Evolutionary conservation across 169 alveolate species (phyloP).

Genomic region (Amoebophrya sp.): DNA sequence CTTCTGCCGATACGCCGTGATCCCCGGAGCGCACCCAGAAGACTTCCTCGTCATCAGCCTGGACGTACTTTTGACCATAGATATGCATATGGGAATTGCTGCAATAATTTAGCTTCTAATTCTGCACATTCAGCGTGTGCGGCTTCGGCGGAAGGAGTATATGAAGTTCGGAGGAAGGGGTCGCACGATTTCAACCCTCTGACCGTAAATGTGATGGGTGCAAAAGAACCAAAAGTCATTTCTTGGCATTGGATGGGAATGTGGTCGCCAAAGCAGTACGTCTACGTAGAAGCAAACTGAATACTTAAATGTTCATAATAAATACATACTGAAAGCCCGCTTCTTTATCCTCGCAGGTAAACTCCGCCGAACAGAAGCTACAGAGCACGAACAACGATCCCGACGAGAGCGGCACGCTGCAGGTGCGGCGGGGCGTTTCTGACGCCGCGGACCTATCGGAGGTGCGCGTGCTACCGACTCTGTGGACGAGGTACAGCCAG

Average conservation of each 20-base stretch:
- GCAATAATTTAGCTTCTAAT: too few relatives aligned
- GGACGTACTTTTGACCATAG: neutral
- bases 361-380: neutral
- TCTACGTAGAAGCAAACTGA: neutral
- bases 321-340: neutral
- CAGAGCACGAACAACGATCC: neutral
- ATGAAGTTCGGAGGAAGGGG: neutral
- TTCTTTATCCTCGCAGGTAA: neutral
- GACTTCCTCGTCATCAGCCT: neutral
- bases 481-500: neutral
- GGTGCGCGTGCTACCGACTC: neutral
- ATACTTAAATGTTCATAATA: neutral
- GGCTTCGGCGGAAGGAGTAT: neutral
- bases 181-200: neutral
- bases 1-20: neutral
- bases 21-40: neutral
- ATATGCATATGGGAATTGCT: too few relatives aligned
- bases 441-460: neutral
- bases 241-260: too few relatives aligned
- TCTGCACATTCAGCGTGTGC: neutral
- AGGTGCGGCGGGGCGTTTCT: neutral
- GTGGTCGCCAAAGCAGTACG: too few relatives aligned
- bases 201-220: too few relatives aligned
- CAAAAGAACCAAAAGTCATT: too few relatives aligned
- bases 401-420: neutral